Conservation (phyloP, 2,329 filamentous ascomycete species). For the Verticillium zaregamsianum region DNA sequence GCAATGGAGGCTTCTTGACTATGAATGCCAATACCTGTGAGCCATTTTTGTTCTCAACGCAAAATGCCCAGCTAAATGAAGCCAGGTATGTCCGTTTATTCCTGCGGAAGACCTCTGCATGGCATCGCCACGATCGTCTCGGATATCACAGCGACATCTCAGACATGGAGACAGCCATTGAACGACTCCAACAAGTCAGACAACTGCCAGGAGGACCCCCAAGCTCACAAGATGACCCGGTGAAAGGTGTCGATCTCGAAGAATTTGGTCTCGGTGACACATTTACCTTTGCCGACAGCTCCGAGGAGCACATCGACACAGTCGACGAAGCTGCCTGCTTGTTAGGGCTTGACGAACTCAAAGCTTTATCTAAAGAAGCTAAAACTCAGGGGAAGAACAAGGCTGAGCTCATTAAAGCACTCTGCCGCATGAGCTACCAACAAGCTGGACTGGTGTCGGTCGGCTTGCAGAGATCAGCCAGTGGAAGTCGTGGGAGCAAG, state of each 20-base stretch:
- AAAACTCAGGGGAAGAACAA: slow-evolving; percentile 89
- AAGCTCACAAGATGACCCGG: slow-evolving; percentile 12
- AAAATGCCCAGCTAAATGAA: background rate
- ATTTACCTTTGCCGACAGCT: slow-evolving; percentile 79
- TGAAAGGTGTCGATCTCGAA: slow-evolving; percentile 32
- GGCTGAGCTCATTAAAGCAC: slow-evolving; percentile 67
- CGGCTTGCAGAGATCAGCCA: slow-evolving; percentile 61
- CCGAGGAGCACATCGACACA: slow-evolving; percentile 66
- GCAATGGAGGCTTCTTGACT: slow-evolving; percentile 68
- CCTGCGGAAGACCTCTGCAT: slow-evolving; percentile 82
- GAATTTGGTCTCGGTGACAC: slow-evolving; percentile 42
- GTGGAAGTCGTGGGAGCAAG: slow-evolving; percentile 23
- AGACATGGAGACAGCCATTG: slow-evolving; percentile 63
- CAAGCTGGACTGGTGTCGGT: slow-evolving; percentile 73
- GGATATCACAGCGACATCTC: slow-evolving; percentile 81
- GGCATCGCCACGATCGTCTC: slow-evolving; percentile 78
- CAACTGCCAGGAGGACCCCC: slow-evolving; percentile 42
- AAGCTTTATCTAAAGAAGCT: slow-evolving; percentile 75
- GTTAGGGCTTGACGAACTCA: slow-evolving; percentile 84
- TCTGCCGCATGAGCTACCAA: slow-evolving; percentile 68
- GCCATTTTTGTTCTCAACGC: slow-evolving; percentile 20
- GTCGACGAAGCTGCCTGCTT: slow-evolving; percentile 81
- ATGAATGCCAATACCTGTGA: slow-evolving; percentile 88
- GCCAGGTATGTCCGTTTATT: slow-evolving; percentile 88
- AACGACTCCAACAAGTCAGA: slow-evolving; percentile 55